A percentile compares a stretch with the other conserved stretches of the same genome.
Conservation (phyloP, 148 eudicot species). For the Persicaria maculosa region DNA sequence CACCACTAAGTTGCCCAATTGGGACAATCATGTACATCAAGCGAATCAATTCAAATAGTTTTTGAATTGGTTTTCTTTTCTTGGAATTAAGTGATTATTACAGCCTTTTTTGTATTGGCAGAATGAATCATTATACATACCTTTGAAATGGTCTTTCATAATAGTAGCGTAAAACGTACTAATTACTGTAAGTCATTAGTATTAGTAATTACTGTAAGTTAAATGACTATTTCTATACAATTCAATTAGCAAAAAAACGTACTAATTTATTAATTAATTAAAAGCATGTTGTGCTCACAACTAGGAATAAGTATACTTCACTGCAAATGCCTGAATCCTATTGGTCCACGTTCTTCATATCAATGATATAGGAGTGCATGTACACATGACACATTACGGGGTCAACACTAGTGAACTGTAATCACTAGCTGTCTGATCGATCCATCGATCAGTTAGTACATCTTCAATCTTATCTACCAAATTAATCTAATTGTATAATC, state of each 20-base stretch:
- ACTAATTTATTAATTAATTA: neutral
- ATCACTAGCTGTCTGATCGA: neutral
- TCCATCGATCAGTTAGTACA: neutral
- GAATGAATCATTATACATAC: slow-evolving; percentile 1
- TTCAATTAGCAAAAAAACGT: neutral
- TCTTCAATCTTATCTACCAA: neutral
- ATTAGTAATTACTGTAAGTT: neutral
- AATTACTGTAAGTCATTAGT: neutral
- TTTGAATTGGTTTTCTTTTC: too few relatives aligned
- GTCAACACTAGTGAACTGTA: slow-evolving; percentile 9
- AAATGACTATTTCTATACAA: neutral
- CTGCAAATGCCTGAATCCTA: slow-evolving; percentile 9
- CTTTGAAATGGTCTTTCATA: slow-evolving; percentile 9
- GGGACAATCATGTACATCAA: slow-evolving; percentile 10
- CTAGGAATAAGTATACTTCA: slow-evolving; percentile 1
- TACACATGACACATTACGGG: slow-evolving; percentile 8
- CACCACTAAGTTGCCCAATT: slow-evolving; percentile 8
- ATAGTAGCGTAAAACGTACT: neutral
- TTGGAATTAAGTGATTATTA: neutral
- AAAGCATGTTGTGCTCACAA: slow-evolving; percentile 9
- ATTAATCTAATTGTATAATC: too few relatives aligned
- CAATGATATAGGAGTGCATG: slow-evolving; percentile 2
- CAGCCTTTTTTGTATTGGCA: slow-evolving; percentile 8
- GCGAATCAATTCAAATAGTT: neutral
- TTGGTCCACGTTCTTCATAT: neutral